phyloP scores from a whole-genome alignment of 495 filamentous ascomycete genomes.

The Massariosphaeria phaeospora region DNA sequence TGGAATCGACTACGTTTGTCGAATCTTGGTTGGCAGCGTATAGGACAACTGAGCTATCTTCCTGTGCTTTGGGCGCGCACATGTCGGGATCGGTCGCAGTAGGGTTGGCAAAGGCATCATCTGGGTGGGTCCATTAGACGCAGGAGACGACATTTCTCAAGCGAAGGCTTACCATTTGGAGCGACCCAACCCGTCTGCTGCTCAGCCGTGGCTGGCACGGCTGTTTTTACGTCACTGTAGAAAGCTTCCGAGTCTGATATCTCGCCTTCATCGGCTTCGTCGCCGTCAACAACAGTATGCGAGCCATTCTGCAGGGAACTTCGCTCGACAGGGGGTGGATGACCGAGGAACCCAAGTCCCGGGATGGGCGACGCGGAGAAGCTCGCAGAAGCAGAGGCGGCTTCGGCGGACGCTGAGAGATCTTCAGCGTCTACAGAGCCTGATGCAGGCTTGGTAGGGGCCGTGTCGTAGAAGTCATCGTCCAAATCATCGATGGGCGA shows the following conservation, averaged over 20 bases:
- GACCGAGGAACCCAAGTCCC: constrained; percentile 24
- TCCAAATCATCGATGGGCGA: constrained; percentile 32
- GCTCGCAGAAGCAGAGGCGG: constrained; percentile 3
- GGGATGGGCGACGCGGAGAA: constrained; percentile 12
- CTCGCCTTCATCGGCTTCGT: constrained; percentile 21
- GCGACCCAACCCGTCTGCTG: background rate
- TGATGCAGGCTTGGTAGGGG: constrained; percentile 15
- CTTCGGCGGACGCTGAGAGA: background rate
- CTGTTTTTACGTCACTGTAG: constrained; percentile 13
- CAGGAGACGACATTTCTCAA: background rate
- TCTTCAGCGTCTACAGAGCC: background rate
- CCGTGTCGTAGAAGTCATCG: constrained; percentile 32
- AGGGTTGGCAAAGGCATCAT: background rate
- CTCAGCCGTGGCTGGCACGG: background rate
- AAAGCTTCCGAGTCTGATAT: constrained; percentile 15
- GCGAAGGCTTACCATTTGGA: constrained; percentile 3
- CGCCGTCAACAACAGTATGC: background rate
- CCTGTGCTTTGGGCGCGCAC: background rate
- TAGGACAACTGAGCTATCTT: background rate
- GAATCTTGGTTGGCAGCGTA: background rate
- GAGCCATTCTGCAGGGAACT: constrained; percentile 2
- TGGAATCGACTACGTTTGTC: constrained; percentile 1
- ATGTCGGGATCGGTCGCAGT: background rate
- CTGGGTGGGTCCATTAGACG: background rate
- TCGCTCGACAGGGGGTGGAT: too few species aligned